Conservation (phyloP, 306 rosid species). For the Prunus campanulata region DNA sequence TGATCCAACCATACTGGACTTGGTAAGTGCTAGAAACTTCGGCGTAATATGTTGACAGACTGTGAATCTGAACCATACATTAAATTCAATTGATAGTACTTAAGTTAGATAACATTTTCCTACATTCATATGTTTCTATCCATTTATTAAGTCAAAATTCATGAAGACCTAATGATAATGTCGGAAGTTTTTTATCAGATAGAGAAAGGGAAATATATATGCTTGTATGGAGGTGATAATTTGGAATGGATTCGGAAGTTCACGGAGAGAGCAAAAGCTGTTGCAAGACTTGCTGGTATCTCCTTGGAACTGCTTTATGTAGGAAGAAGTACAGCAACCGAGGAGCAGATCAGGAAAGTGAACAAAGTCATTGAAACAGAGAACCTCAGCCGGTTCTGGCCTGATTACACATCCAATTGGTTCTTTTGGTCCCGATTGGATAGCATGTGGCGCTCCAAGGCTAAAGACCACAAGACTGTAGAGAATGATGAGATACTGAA, state of each 20-base stretch:
- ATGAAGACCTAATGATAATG: not conserved
- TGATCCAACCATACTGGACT: constrained; percentile 42
- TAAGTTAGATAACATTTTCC: too few species aligned
- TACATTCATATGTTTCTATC: too few species aligned
- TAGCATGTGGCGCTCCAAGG: constrained; percentile 78
- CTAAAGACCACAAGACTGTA: constrained; percentile 40
- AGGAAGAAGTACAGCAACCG: constrained; percentile 58
- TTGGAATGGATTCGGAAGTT: constrained; percentile 70
- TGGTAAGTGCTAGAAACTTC: constrained; percentile 32
- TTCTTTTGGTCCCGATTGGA: constrained; percentile 86
- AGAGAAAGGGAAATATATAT: constrained; percentile 40
- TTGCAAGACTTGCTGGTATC: constrained; percentile 42
- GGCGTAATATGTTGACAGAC: too few species aligned
- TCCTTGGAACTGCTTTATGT: constrained; percentile 58
- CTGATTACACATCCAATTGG: constrained; percentile 51
- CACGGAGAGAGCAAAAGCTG: constrained; percentile 35
- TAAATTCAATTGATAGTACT: too few species aligned
- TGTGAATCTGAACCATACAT: too few species aligned
- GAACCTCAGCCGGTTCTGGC: constrained; percentile 51
- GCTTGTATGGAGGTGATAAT: constrained; percentile 78
- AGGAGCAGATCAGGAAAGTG: constrained; percentile 44
- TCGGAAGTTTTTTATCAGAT: constrained; percentile 36
- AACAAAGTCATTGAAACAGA: constrained; percentile 25
- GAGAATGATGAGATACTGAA: constrained; percentile 61
- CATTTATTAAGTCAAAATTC: too few species aligned